phyloP scores from a whole-genome alignment of 208 protist species.

The Naegleria fowleri region DNA sequence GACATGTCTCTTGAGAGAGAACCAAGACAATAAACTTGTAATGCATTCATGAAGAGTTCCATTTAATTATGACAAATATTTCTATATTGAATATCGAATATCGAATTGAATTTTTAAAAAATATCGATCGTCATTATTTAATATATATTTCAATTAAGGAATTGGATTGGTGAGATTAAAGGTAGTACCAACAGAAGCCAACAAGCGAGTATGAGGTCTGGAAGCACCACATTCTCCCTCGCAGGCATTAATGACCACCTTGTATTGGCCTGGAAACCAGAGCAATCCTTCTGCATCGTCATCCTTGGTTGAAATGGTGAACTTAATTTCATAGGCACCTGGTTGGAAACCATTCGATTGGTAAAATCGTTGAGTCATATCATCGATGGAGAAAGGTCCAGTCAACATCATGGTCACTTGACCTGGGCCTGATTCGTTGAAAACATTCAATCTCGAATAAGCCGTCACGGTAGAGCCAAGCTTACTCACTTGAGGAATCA shows the following conservation, averaged over 20 bases:
- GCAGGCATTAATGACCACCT: constrained; percentile 37
- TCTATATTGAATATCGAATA: too few species aligned
- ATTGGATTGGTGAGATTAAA: background rate
- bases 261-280: constrained; percentile 39
- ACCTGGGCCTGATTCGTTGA: constrained; percentile 42
- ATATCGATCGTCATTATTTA: too few species aligned
- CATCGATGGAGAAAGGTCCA: constrained; percentile 12
- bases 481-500: constrained; percentile 27
- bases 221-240: constrained; percentile 43
- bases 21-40: constrained; percentile 3
- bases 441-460: constrained; percentile 24
- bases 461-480: constrained; percentile 32
- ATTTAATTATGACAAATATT: too few species aligned
- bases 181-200: constrained; percentile 11
- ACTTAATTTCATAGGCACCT: constrained; percentile 36
- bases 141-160: too few species aligned
- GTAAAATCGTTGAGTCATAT: background rate
- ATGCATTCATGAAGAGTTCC: too few species aligned
- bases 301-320: constrained; percentile 29
- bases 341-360: constrained; percentile 16
- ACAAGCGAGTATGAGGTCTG: constrained; percentile 36
- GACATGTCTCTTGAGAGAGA: background rate
- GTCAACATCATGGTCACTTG: constrained; percentile 37
- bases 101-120: too few species aligned
- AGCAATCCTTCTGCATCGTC: constrained; percentile 19